Evolutionary conservation across 192 early-diverging fungal species (phyloP).

Genomic region (Coemansia sp.): DNA sequence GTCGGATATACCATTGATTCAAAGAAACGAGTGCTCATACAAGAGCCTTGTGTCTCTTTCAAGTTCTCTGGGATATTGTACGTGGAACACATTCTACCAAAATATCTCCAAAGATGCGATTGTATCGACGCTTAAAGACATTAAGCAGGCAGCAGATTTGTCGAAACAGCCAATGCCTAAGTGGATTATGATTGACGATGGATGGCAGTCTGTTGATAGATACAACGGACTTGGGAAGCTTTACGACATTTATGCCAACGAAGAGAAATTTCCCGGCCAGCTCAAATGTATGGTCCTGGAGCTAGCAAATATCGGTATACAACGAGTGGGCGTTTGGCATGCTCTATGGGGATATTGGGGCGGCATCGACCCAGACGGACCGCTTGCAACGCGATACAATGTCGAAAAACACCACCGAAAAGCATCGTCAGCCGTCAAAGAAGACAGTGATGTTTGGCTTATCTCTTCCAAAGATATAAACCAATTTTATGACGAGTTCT

Average conservation of each 20-base stretch:
- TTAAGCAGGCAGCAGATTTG: not conserved
- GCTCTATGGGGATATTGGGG: conserved; percentile 63
- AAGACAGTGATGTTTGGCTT: conserved; percentile 24
- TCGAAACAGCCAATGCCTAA: conserved; percentile 11
- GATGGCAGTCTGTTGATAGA: conserved; percentile 47
- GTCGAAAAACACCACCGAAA: conserved; percentile 26
- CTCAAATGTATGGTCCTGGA: conserved; percentile 27
- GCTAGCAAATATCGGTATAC: conserved; percentile 26
- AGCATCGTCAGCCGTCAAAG: conserved; percentile 10
- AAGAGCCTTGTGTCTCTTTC: not conserved
- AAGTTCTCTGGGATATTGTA: conserved; percentile 34
- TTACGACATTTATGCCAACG: conserved; percentile 34
- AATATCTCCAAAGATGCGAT: conserved; percentile 19
- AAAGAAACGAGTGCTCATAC: not conserved
- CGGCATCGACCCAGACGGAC: conserved; percentile 48
- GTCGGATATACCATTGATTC: not conserved
- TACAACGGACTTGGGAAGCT: conserved; percentile 28
- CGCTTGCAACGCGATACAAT: conserved; percentile 17
- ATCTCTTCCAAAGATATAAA: conserved; percentile 18
- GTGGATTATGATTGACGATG: conserved; percentile 58
- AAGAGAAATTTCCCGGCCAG: conserved; percentile 50
- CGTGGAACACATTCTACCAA: conserved; percentile 48
- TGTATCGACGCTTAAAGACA: conserved; percentile 11
- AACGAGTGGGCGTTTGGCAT: conserved; percentile 59
- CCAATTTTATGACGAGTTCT: conserved; percentile 57